Base-by-base conservation (phyloP, 495 filamentous ascomycete genomes). In the Penicillium simplicissimum region DNA sequence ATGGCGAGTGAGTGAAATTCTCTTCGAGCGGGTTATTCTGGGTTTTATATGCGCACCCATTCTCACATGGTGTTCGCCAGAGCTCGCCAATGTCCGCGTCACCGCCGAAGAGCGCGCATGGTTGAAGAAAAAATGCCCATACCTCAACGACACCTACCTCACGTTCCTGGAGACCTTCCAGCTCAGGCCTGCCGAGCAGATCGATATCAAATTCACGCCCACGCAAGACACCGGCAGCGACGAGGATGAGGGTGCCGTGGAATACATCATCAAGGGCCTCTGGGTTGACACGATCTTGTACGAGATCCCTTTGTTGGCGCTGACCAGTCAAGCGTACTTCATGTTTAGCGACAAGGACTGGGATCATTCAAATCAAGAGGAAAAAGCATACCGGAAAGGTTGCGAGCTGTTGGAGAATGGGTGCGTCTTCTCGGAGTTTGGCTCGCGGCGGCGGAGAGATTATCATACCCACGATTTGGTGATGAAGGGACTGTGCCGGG, bases 251-350 rank as follows among this genome's bases (percentile, higher is more conserved):
- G 96, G 96, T 25, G 87, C 90, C 56, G 65, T 97, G 43, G 77
- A 87, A 63, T 85, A 97, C 58, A 71, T 84, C 23, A 84, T 93
- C 59, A 84, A 85, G 66, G 95, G 95, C 19, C 81, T 86, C 54
- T 98, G 95, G 95, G 82, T 92, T 8, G 94, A 97, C 52, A 96
- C 95, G 0, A 98, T 98, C 51, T 85, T 98, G 52, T 98, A 98
- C 74, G 95, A 98, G 77, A 96, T 98, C 59, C 96, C 95, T 0
- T 81, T 98, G 25, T 84, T 98, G 19, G 91, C 96, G 2, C 76
- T 98, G 57, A 90, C 93, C 1, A 96, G 91, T 63, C 93, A 98
- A 72, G 92, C 96, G 31, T 98, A 97, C 75, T 98, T 98, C 84
- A 90, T 88, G 75, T 97, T 96, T 79, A 88, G 89, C 76, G 89